Evolutionary conservation across 371 early-diverging fungal genomes (phyloP).

Genomic region (Ordospora colligata): DNA sequence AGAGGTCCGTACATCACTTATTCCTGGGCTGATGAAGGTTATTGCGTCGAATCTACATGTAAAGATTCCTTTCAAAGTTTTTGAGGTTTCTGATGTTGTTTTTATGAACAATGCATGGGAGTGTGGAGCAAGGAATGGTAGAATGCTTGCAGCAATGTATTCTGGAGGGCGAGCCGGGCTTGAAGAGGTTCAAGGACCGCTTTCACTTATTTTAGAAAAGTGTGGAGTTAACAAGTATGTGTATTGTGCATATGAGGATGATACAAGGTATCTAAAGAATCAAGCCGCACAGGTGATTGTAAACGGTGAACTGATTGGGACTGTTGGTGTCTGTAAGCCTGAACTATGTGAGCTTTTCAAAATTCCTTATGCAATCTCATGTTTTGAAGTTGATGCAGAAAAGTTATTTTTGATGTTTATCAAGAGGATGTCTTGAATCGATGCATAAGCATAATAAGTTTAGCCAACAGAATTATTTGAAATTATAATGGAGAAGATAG

Average conservation of each 20-base stretch:
- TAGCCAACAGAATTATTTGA: neutral
- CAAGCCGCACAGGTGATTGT: constrained; percentile 27
- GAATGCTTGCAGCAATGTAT: constrained; percentile 76
- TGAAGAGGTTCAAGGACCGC: constrained; percentile 64
- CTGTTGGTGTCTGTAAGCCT: constrained; percentile 40
- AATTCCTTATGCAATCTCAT: constrained; percentile 37
- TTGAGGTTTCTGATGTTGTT: constrained; percentile 90
- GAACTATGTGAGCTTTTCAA: constrained; percentile 25
- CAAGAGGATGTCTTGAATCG: neutral
- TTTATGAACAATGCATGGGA: constrained; percentile 64
- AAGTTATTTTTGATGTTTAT: constrained; percentile 17
- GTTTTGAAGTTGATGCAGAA: constrained; percentile 51
- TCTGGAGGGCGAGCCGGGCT: constrained; percentile 76
- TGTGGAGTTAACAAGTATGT: constrained; percentile 16
- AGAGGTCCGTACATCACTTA: constrained; percentile 78
- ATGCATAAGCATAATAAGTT: neutral
- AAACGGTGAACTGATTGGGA: constrained; percentile 12
- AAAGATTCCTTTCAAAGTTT: constrained; percentile 81
- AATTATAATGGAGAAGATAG: neutral
- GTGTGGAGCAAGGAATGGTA: constrained; percentile 70
- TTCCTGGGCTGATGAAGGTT: constrained; percentile 91
- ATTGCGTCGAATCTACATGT: constrained; percentile 76
- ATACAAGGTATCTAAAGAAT: constrained; percentile 30
- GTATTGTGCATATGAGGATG: constrained; percentile 16
- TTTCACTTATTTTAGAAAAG: constrained; percentile 32